Conservation (phyloP, 2,329 filamentous ascomycete genomes). For the Xylariaceae sp. region DNA sequence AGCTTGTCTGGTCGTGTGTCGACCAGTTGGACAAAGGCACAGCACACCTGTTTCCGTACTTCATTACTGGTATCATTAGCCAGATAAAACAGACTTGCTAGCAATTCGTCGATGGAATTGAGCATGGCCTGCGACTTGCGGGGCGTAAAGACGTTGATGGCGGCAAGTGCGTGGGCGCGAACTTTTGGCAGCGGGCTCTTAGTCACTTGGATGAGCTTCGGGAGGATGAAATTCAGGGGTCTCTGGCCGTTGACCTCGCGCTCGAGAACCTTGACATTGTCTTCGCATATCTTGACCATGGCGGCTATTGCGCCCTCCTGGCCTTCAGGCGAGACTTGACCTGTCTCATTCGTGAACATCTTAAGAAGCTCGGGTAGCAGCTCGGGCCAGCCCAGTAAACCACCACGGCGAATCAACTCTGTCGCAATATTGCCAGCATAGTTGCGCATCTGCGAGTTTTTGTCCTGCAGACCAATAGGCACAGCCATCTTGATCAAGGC, state of each 20-base stretch:
- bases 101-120: constrained; percentile 71
- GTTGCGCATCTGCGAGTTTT: constrained; percentile 74
- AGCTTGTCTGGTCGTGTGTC: constrained; percentile 89
- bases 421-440: constrained; percentile 92
- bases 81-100: constrained; percentile 77
- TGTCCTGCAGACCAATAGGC: constrained; percentile 74
- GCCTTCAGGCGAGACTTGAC: constrained; percentile 62
- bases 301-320: constrained; percentile 94
- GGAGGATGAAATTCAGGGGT: constrained; percentile 81
- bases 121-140: constrained; percentile 78
- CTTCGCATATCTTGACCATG: constrained; percentile 92
- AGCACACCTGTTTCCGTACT: constrained; percentile 87
- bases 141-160: constrained; percentile 88
- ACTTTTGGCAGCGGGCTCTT: constrained; percentile 71
- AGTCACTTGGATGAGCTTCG: constrained; percentile 84
- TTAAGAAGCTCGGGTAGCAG: constrained; percentile 76
- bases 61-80: constrained; percentile 72
- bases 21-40: constrained; percentile 85
- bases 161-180: constrained; percentile 70
- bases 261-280: constrained; percentile 82
- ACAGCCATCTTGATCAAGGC: constrained; percentile 74
- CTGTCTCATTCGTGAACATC: constrained; percentile 67
- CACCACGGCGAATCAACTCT: constrained; percentile 78
- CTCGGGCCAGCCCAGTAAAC: constrained; percentile 86
- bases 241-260: constrained; percentile 83